Evolutionary conservation across 2,329 filamentous ascomycete species (phyloP), one percentile per base, ranked within the genome.

Genomic region (Madurella mycetomatis): DNA sequence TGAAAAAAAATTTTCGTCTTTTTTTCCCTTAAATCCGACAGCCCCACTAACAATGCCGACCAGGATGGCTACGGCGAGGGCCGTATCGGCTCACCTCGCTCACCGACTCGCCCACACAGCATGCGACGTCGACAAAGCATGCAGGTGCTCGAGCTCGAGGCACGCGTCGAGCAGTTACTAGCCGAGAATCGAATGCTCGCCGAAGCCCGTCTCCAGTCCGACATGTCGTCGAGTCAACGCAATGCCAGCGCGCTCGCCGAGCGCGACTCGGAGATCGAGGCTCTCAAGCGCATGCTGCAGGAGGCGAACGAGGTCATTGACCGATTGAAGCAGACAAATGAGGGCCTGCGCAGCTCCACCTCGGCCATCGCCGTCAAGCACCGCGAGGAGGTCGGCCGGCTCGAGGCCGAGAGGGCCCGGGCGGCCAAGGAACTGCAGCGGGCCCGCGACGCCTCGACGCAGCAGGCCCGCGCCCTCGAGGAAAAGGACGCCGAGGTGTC

Each of bases 121-220:
- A 88, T 99, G 82, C 92, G 92, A 65, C 92, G 92, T 69, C 89
- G 92, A 68, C 94, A 96, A 73, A 97, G 92, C 79, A 92, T 97
- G 86, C 92, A 97, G 74, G 85, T 92, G 51, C 85, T 97, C 57
- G 92, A 99, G 66, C 85, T 99, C 67, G 91, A 97, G 76, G 79
- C 83, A 56, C 84, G 82, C 66, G 81, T 99, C 64, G 90, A 96
- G 64, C 87, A 92, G 70, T 79, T 99, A 60, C 77, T 87, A 41
- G 84, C 86, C 18, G 92, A 99, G 70, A 97, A 97, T 67, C 85
- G 86, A 53, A 76, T 84, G 58, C 83, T 99, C 30, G 79, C 83
- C 63, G 86, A 92, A 47, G 86, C 88, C 44, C 86, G 86, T 63
- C 72, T 79, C 50, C 81, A 82, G 47, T 83, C 88, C 51, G 89